Base-by-base conservation (phyloP, 2,329 filamentous ascomycete species). In the Fusarium hainanense region DNA sequence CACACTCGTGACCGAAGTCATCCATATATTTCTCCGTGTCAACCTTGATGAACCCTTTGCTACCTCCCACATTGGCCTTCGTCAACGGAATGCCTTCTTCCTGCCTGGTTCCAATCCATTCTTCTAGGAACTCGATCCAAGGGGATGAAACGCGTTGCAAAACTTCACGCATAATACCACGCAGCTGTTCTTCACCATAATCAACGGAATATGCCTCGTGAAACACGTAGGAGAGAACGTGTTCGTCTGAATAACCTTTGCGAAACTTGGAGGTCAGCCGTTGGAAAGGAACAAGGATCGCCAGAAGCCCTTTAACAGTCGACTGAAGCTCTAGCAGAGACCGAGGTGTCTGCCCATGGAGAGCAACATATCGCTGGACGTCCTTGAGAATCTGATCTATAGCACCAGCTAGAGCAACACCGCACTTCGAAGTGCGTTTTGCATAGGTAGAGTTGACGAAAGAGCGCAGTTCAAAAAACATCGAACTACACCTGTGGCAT, bases 31-130 rank as follows among this genome's bases (percentile, higher is more conserved):
- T 79, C 54, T 84, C 83, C 21, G 83, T 82, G 37, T 88, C 87
- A 1, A 90, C 81, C 55, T 85, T 87, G 66, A 92, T 84, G 71
- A 93, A 92, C 25, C 86, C 84, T 70, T 86, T 88, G 58, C 78
- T 82, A 40, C 79, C 76, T 20, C 83, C 82, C 5, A 80, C 47
- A 37, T 76, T 76, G 54, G 82, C 75, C 74, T 84, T 89, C 7
- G 84, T 83, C 30, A 89, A 73, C 1, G 84, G 84, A 13, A 87
- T 79, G 2, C 87, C 86, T 37, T 84, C 81, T 69, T 92, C 89
- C 4, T 83, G 80, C 63, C 83, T 85, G 13, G 93, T 85, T 0
- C 93, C 93, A 63, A 94, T 88, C 92, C 93, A 96, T 74, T 90
- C 88, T 69, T 91, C 87, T 10, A 92, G 82, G 54, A 90, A 86